Conservation (phyloP, 805 yeast genomes). For the Torulaspora delbrueckii region DNA sequence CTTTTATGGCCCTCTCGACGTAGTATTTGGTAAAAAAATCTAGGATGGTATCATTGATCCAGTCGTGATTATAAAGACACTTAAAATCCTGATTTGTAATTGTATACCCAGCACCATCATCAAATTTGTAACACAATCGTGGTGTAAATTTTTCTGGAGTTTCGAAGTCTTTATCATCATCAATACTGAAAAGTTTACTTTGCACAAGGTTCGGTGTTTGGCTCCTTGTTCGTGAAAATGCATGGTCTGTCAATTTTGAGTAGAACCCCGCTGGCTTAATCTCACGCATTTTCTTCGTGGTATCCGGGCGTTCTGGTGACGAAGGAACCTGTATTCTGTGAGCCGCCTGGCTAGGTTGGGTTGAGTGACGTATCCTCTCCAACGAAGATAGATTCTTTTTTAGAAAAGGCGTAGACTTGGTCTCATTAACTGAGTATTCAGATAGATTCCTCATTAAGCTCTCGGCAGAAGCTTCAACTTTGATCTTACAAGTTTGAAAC, state of each 20-base stretch:
- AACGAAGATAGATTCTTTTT: neutral
- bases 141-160: slow-evolving; percentile 37
- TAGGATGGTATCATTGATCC: slow-evolving; percentile 85
- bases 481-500: neutral
- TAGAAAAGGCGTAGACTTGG: neutral
- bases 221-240: slow-evolving; percentile 10
- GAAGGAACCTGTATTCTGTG: neutral
- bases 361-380: neutral
- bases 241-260: neutral
- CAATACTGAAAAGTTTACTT: slow-evolving; percentile 14
- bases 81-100: slow-evolving; percentile 69
- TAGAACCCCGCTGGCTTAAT: slow-evolving; percentile 2
- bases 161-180: slow-evolving; percentile 20
- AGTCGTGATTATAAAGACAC: slow-evolving; percentile 72
- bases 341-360: neutral
- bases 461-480: neutral
- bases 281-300: neutral
- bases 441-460: neutral
- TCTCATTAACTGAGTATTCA: neutral
- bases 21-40: slow-evolving; percentile 74
- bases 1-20: slow-evolving; percentile 36
- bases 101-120: slow-evolving; percentile 49
- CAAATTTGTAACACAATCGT: slow-evolving; percentile 46
- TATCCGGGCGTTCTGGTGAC: neutral
- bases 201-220: slow-evolving; percentile 10